Evolutionary conservation across 2,329 filamentous ascomycete genomes (phyloP).

Genomic region (Clarireedia hainanense): DNA sequence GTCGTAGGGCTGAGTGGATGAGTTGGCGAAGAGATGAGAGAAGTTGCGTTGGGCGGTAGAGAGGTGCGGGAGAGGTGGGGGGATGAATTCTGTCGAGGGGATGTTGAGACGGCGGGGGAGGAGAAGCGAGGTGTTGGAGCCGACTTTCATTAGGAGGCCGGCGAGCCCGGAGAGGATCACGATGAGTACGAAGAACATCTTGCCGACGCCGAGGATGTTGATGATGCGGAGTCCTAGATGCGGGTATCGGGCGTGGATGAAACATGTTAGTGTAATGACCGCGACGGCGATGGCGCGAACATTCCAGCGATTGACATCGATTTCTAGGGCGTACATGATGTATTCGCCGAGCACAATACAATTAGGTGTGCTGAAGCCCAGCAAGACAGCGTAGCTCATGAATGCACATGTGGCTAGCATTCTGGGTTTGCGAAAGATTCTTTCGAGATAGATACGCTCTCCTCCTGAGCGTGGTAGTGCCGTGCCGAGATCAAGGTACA

Average conservation of each 20-base stretch:
- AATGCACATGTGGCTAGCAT: constrained; percentile 47
- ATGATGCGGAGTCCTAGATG: constrained; percentile 40
- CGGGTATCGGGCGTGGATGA: constrained; percentile 39
- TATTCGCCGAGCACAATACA: constrained; percentile 45
- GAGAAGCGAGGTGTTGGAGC: constrained; percentile 11
- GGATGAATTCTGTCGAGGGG: constrained; percentile 12
- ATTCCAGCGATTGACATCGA: constrained; percentile 38
- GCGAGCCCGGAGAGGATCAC: constrained; percentile 38
- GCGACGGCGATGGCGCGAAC: constrained; percentile 40
- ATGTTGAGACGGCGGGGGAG: constrained; percentile 16
- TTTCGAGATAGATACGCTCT: constrained; percentile 47
- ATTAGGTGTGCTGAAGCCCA: constrained; percentile 45
- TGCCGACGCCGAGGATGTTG: constrained; percentile 41
- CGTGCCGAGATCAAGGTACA: constrained; percentile 39
- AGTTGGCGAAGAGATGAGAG: constrained; percentile 33
- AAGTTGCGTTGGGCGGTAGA: constrained; percentile 35
- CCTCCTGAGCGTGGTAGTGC: constrained; percentile 40
- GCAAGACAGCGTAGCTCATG: constrained; percentile 41
- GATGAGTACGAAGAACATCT: constrained; percentile 41
- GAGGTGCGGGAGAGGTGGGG: constrained; percentile 7
- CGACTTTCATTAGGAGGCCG: constrained; percentile 30
- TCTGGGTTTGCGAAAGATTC: constrained; percentile 41
- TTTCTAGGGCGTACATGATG: constrained; percentile 38
- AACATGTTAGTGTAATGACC: constrained; percentile 39
- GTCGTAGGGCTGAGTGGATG: constrained; percentile 34